Base-by-base conservation (phyloP, 164 flowering plant genomes). In the Stephania yunnanensis region DNA sequence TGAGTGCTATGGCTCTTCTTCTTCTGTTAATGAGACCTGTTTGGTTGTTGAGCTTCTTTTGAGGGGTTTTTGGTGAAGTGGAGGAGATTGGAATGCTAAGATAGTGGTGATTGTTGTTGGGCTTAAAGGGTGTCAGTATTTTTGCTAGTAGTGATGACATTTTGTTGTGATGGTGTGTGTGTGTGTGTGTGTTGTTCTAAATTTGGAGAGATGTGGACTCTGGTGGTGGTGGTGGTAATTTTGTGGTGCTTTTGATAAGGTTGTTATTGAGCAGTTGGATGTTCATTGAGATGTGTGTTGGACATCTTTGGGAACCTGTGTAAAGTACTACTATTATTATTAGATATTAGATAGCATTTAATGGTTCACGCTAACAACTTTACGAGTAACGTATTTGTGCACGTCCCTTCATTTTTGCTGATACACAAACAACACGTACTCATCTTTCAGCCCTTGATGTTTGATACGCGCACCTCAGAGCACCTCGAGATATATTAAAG, bases 1-100 rank as follows among this genome's bases (percentile, higher is more conserved):
- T 70, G 65, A 65, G 20, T 74, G 76, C 25, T 50, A 45, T 10
- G 19, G 68, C 64, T 73, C 44, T 58, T 10, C 44, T 58, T 10
- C 64, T 74, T 46, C 70, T 74, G 19, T 31, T 46, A 31, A 58
- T 45, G 11, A 10, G 5, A n/a, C 12, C 20, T 36, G 2, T 7
- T 11, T 17, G 11, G 50, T 48, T 42, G 29, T 25, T 22, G 61
- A 50, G 58, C 25, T 53, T 53, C 19, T 25, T 66, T 66, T 71
- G 73, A 25, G 15, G 61, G 7, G 44, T 25, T 71, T 71, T 71
- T 50, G 7, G 8, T 45, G 46, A 42, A 8, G 46, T 70, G 25
- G 66, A 61, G 25, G 20, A 20, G 22, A 7, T 71, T 48, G 45
- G 6, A 50, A 6, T 50, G 29, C 42, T 31, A 66, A 66, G 5